Evolutionary conservation across 2,329 filamentous ascomycete genomes (phyloP).

Genomic region (Colletotrichum australisinense): DNA sequence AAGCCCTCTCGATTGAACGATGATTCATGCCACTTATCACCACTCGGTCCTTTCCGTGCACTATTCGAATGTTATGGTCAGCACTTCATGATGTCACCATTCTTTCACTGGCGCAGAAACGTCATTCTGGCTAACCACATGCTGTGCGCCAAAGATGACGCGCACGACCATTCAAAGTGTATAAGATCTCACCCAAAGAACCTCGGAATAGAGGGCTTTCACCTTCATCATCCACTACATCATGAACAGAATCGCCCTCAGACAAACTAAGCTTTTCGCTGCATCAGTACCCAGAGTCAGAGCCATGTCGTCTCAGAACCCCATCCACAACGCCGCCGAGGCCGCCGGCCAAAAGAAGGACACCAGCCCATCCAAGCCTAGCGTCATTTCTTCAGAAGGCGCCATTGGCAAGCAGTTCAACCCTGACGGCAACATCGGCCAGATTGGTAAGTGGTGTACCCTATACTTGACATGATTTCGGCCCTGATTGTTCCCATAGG

Average conservation of each 20-base stretch:
- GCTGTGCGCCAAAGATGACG: conserved; percentile 21
- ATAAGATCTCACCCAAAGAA: not conserved
- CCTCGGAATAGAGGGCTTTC: rapidly evolving
- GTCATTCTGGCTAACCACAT: conserved; percentile 9
- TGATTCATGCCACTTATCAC: not conserved
- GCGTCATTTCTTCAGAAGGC: conserved; percentile 27
- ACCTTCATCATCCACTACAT: not conserved
- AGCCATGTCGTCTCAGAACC: conserved; percentile 26
- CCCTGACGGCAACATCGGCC: conserved; percentile 27
- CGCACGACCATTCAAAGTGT: not conserved
- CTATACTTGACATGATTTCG: too few relatives aligned
- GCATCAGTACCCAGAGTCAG: not conserved
- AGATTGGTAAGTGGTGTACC: conserved; percentile 14
- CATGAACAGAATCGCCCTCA: not conserved
- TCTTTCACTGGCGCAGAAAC: not conserved
- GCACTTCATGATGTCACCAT: conserved; percentile 26
- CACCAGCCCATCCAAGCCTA: conserved; percentile 24
- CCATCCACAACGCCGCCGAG: conserved; percentile 11
- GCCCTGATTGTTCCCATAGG: not conserved
- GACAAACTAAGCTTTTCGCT: not conserved
- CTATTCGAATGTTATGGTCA: not conserved
- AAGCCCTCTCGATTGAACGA: not conserved
- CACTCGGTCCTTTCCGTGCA: not conserved
- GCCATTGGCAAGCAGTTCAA: conserved; percentile 33
- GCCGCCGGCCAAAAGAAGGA: conserved; percentile 20